phyloP scores from a whole-genome alignment of 2,329 filamentous ascomycete species.

The Lachnellula suecica region DNA sequence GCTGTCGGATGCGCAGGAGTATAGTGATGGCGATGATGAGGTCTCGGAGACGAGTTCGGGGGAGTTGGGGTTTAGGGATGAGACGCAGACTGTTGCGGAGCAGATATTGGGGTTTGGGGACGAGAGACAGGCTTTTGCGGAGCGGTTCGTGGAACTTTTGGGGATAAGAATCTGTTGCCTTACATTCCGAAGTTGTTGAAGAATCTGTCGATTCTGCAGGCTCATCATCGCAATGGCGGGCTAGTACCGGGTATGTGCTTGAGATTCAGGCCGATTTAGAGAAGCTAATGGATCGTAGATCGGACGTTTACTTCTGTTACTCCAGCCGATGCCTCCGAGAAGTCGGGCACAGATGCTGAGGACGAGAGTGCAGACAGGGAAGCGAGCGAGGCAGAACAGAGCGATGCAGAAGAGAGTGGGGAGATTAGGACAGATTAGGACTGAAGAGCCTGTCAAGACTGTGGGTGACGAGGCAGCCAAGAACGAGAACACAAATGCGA shows the following conservation, averaged over 20 bases:
- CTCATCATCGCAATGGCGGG: no score
- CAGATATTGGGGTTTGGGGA: neutral
- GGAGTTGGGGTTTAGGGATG: neutral
- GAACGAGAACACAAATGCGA: no score
- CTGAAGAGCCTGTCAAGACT: neutral
- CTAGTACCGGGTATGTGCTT: no score
- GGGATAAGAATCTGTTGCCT: neutral
- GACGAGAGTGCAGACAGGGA: no score
- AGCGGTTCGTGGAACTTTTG: neutral
- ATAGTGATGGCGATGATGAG: no score
- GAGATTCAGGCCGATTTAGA: neutral
- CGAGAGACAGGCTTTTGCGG: neutral
- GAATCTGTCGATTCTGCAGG: neutral
- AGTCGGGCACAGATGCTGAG: neutral
- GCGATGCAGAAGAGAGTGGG: neutral
- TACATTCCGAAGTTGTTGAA: neutral
- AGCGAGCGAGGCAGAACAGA: neutral
- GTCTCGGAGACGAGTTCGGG: neutral
- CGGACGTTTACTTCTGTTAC: neutral
- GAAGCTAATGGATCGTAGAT: neutral
- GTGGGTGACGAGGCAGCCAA: no score
- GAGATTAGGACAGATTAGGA: neutral
- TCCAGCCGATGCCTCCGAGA: neutral
- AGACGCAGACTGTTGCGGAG: neutral
- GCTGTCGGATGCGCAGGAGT: neutral